Evolutionary conservation across 495 filamentous ascomycete species (phyloP).

Genomic region (Penicillium canescens): DNA sequence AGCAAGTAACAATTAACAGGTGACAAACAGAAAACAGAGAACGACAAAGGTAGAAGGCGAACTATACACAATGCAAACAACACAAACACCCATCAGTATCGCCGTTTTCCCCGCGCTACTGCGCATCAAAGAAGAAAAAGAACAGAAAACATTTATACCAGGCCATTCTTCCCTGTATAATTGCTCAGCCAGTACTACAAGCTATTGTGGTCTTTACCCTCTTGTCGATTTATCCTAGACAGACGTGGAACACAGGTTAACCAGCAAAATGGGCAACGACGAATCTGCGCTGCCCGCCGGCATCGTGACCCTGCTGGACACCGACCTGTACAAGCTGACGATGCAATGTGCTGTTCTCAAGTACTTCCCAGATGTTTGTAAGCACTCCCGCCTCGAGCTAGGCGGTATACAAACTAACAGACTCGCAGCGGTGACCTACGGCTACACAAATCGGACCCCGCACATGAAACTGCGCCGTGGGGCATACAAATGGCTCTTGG

Average conservation of each 20-base stretch:
- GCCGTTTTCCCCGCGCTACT: constrained; percentile 4
- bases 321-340: constrained; percentile 96
- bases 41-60: too few relatives aligned
- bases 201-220: too few relatives aligned
- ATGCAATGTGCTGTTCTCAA: constrained; percentile 97
- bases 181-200: neutral
- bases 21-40: too few relatives aligned
- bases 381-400: constrained; percentile 19
- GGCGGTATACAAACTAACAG: constrained; percentile 17
- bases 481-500: constrained; percentile 82
- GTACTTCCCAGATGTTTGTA: constrained; percentile 79
- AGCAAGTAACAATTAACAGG: too few relatives aligned
- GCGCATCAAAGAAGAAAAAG: neutral
- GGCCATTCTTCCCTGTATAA: neutral
- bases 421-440: constrained; percentile 71
- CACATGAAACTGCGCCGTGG: constrained; percentile 84
- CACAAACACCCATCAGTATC: constrained; percentile 7
- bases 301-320: constrained; percentile 90
- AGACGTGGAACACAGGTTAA: constrained; percentile 6
- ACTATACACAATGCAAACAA: constrained; percentile 2
- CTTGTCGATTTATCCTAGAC: neutral
- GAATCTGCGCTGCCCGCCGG: constrained; percentile 55
- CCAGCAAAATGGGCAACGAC: constrained; percentile 32
- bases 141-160: neutral
- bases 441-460: constrained; percentile 92